Evolutionary conservation across 2,329 filamentous ascomycete genomes (phyloP).

Genomic region (Furcasterigmium furcatum): DNA sequence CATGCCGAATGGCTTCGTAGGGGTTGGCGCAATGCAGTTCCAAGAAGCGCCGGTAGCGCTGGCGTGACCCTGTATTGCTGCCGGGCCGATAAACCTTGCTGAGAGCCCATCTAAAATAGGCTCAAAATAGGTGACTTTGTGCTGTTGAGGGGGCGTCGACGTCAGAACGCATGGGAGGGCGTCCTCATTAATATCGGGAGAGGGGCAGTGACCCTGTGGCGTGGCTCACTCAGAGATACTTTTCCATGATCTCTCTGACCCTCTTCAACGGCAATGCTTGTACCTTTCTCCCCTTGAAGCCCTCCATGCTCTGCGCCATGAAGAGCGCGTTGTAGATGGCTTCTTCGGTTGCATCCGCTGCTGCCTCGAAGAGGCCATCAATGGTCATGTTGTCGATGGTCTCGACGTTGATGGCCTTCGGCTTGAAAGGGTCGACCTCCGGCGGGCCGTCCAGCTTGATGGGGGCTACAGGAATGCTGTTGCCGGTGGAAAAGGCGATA

Average conservation of each 20-base stretch:
- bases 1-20: too few species aligned
- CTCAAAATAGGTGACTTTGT: too few species aligned
- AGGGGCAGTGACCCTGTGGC: neutral
- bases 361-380: slow-evolving; percentile 59
- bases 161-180: neutral
- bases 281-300: slow-evolving; percentile 44
- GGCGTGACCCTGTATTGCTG: neutral
- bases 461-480: slow-evolving; percentile 42
- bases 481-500: slow-evolving; percentile 63
- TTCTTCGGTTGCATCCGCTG: slow-evolving; percentile 61
- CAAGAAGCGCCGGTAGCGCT: too few species aligned
- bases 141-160: neutral
- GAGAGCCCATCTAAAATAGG: too few species aligned
- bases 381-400: slow-evolving; percentile 57
- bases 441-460: slow-evolving; percentile 21
- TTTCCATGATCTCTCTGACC: slow-evolving; percentile 42
- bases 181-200: neutral
- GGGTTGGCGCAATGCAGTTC: too few species aligned
- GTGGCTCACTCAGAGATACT: slow-evolving; percentile 14
- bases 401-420: slow-evolving; percentile 32
- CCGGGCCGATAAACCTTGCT: neutral
- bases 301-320: slow-evolving; percentile 57
- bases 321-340: slow-evolving; percentile 63
- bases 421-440: slow-evolving; percentile 36
- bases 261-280: slow-evolving; percentile 45